Evolutionary conservation across 192 early-diverging fungal species (phyloP).

Genomic region (Paraglomus brasilianum): DNA sequence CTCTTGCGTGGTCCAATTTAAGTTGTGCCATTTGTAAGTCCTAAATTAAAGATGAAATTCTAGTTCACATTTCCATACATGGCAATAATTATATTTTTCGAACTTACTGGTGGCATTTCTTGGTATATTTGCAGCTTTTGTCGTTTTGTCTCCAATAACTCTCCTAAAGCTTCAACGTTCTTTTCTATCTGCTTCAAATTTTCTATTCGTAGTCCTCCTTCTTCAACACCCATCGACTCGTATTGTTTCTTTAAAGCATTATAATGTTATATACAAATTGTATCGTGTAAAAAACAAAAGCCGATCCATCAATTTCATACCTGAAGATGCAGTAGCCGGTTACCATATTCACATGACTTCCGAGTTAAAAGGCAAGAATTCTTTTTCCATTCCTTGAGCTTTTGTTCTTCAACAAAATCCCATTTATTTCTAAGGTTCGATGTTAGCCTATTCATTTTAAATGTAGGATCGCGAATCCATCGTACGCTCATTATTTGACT

Average conservation of each 20-base stretch:
- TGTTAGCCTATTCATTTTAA: not conserved
- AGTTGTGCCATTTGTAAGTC: too few relatives aligned
- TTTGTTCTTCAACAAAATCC: slow-evolving; percentile 15
- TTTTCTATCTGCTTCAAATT: slow-evolving; percentile 9
- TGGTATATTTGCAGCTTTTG: slow-evolving; percentile 18
- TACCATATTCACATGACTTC: slow-evolving; percentile 6
- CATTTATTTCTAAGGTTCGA: not conserved
- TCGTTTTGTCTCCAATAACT: not conserved
- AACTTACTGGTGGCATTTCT: slow-evolving; percentile 23
- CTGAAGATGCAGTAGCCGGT: slow-evolving; percentile 1
- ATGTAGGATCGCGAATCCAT: not conserved
- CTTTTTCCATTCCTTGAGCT: slow-evolving; percentile 17
- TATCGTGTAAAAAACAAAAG: not conserved
- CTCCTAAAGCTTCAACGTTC: not conserved
- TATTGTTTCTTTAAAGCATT: slow-evolving; percentile 14
- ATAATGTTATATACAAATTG: not conserved
- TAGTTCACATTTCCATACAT: too few relatives aligned
- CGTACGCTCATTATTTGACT: not conserved
- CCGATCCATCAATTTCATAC: not conserved
- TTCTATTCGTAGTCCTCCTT: slow-evolving; percentile 17
- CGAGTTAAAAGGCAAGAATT: not conserved
- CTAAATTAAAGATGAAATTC: too few relatives aligned
- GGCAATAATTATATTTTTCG: too few relatives aligned
- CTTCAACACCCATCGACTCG: not conserved
- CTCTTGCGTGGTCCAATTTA: too few relatives aligned